Evolutionary conservation across 805 yeast species (phyloP), one percentile per base, ranked within the genome.

Genomic region (Debaryomyces hansenii): DNA sequence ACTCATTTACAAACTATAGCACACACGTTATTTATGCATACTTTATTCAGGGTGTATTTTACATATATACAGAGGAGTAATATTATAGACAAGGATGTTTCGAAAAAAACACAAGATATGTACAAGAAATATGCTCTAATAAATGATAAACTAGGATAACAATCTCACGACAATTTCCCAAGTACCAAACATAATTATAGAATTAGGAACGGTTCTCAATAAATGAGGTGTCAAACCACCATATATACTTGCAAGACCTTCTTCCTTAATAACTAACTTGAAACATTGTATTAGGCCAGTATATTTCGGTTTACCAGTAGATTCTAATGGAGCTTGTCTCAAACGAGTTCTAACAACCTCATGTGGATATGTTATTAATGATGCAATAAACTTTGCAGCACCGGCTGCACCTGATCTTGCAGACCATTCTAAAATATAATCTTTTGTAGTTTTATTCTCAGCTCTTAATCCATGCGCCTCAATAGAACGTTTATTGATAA

Each of bases 401-500:
- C 99, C 99, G 2, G 99, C 99, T 37, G 97, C 89, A 2, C 98
- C 98, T 0, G 97, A 90, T 56, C 97, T 82, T 2, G 96, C 97
- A 52, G 85, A 79, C 99, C 99, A 94, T 60, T 90, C 96, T 54
- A 84, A 66, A 21, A 90, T 70, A 48, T 80, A 77, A 57, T 89
- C 96, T 46, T 75, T 60, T 2, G 79, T 70, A 48, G 76, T 77
- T 44, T 65, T 70, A 29, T 54, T 58, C 15, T 51, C 31, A n/a
- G 53, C 60, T 37, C 57, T 55, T 34, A 45, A 54, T 14, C 72
- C 74, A 43, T 67, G 73, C 16, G 61, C 46, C 34, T 64, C 64
- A 20, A 72, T 56, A 1, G 82, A 68, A 59, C 84, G 75, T 54
- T 70, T 74, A 52, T 70, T 67, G 40, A 94, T 86, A 33, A 86